phyloP scores from a whole-genome alignment of 2,329 filamentous ascomycete species.

The Raffaelea arxii region DNA sequence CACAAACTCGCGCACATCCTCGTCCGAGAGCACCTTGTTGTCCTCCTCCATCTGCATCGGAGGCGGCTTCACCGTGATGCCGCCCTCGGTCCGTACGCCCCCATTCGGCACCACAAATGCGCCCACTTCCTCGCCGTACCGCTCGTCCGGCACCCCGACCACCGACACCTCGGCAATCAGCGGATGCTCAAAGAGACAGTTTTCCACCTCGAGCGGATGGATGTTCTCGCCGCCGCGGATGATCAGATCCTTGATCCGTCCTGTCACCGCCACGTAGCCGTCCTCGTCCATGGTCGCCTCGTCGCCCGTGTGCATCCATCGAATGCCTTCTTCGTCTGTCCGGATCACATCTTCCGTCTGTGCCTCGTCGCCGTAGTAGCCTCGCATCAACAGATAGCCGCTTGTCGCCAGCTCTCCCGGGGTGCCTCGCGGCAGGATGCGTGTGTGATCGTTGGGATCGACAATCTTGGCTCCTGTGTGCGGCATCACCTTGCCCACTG shows the following conservation, averaged over 20 bases:
- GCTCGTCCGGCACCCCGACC: slow-evolving; percentile 71
- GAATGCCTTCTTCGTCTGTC: slow-evolving; percentile 23
- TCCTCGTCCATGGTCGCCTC: slow-evolving; percentile 76
- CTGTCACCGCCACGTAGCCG: slow-evolving; percentile 82
- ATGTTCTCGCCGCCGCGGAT: slow-evolving; percentile 95
- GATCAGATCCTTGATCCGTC: slow-evolving; percentile 89
- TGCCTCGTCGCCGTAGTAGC: slow-evolving; percentile 70
- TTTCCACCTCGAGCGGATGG: slow-evolving; percentile 86
- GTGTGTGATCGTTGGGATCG: slow-evolving; percentile 47
- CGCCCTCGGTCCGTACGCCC: slow-evolving; percentile 19
- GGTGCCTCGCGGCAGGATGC: slow-evolving; percentile 52
- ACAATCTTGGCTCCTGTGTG: slow-evolving; percentile 75
- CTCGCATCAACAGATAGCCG: slow-evolving; percentile 85
- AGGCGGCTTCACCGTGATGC: slow-evolving; percentile 11
- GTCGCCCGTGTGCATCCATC: slow-evolving; percentile 89
- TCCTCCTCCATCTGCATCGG: slow-evolving; percentile 10
- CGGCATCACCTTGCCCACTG: slow-evolving; percentile 72
- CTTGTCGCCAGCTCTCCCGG: slow-evolving; percentile 73
- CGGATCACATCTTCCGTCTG: slow-evolving; percentile 54
- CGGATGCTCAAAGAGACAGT: slow-evolving; percentile 67
- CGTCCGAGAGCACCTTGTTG: slow-evolving; percentile 36
- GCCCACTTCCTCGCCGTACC: slow-evolving; percentile 77
- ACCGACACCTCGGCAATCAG: slow-evolving; percentile 68
- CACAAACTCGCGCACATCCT: slow-evolving; percentile 65
- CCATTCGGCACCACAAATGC: slow-evolving; percentile 62